Evolutionary conservation across 2,329 filamentous ascomycete genomes (phyloP).

Genomic region (Aspergillus novofumigatus): DNA sequence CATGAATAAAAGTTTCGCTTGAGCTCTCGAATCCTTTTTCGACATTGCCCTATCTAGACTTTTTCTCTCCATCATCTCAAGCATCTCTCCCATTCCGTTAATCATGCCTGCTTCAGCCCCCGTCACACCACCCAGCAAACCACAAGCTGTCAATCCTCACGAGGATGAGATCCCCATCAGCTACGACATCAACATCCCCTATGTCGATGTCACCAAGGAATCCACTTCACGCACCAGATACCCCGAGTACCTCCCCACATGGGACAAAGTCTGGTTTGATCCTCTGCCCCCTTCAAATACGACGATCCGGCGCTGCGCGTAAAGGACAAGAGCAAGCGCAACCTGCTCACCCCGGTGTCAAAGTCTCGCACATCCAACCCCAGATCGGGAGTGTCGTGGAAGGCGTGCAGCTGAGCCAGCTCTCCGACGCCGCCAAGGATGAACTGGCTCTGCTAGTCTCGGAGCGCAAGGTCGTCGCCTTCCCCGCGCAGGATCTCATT

Average conservation of each 20-base stretch:
- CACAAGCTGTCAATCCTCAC: constrained; percentile 21
- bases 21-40: too few relatives aligned
- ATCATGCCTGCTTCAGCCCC: constrained; percentile 31
- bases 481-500: constrained; percentile 50
- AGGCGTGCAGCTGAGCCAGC: constrained; percentile 46
- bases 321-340: constrained; percentile 36
- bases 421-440: constrained; percentile 47
- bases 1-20: neutral
- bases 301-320: constrained; percentile 45
- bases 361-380: constrained; percentile 40
- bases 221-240: constrained; percentile 38
- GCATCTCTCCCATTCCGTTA: neutral
- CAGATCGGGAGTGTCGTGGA: constrained; percentile 40
- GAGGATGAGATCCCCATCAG: constrained; percentile 33
- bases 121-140: constrained; percentile 23
- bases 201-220: constrained; percentile 40
- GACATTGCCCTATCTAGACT: neutral
- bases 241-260: constrained; percentile 45
- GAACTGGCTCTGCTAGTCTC: constrained; percentile 63
- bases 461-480: constrained; percentile 55
- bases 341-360: constrained; percentile 29
- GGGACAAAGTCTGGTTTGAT: constrained; percentile 46
- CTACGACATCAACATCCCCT: constrained; percentile 49
- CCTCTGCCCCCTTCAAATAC: constrained; percentile 44
- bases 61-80: neutral